Conservation (phyloP, 768 basidiomycete genomes). For the Melanogaster broomeanus region DNA sequence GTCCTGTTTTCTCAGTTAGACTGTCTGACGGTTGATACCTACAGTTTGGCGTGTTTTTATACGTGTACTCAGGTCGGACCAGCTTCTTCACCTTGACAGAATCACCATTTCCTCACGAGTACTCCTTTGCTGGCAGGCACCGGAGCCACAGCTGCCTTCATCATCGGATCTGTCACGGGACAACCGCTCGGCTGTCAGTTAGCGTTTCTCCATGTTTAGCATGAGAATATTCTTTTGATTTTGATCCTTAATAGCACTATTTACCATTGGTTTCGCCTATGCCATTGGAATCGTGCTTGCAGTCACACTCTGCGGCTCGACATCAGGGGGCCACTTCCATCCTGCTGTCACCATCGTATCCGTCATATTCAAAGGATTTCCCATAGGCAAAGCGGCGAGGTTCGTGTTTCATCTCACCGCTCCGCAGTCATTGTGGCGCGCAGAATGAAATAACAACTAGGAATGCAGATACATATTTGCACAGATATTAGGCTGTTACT, state of each 20-base stretch:
- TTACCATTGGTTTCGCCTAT: conserved; percentile 61
- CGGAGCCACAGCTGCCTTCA: conserved; percentile 53
- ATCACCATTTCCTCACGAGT: background rate
- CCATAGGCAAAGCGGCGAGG: conserved; percentile 51
- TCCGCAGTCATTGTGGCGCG: background rate
- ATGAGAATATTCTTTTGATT: background rate
- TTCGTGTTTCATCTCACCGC: conserved; percentile 28
- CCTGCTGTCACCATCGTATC: conserved; percentile 61
- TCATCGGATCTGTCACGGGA: conserved; percentile 47
- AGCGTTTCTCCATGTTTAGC: background rate
- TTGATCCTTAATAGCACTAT: conserved; percentile 45
- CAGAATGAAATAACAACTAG: conserved; percentile 11
- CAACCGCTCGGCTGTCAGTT: conserved; percentile 52
- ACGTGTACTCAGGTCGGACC: conserved; percentile 51
- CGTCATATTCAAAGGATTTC: conserved; percentile 56
- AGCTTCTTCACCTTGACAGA: background rate
- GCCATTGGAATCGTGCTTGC: conserved; percentile 62
- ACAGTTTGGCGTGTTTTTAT: conserved; percentile 64
- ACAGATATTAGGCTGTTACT: conserved; percentile 65
- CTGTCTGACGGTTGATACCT: conserved; percentile 4
- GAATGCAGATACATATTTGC: conserved; percentile 59
- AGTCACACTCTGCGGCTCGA: conserved; percentile 47
- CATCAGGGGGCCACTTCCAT: conserved; percentile 67
- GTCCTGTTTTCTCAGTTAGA: background rate
- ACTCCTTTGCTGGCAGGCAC: conserved; percentile 39